Conservation (phyloP, 768 basidiomycete species). For the Phanerochaete carnosa region DNA sequence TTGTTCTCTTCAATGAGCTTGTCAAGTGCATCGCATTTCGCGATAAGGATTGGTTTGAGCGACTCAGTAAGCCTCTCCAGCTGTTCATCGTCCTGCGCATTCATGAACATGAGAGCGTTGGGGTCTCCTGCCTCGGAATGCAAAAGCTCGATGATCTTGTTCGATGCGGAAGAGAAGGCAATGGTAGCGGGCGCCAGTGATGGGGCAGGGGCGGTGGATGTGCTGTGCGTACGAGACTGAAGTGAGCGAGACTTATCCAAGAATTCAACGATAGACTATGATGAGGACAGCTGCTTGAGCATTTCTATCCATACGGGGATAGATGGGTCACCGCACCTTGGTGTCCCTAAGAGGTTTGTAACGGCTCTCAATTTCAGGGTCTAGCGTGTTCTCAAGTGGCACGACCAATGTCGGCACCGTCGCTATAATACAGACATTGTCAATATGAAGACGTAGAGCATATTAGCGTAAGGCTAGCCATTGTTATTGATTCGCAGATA, state of each 20-base stretch:
- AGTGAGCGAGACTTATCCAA: slow-evolving; percentile 79
- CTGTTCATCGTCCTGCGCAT: slow-evolving; percentile 54
- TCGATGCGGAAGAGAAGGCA: slow-evolving; percentile 49
- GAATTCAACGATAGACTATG: slow-evolving; percentile 72
- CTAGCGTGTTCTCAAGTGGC: slow-evolving; percentile 72
- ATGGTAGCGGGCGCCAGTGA: slow-evolving; percentile 78
- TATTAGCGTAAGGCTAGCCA: slow-evolving; percentile 39
- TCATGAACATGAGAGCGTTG: slow-evolving; percentile 51
- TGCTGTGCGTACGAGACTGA: slow-evolving; percentile 64
- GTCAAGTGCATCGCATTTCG: slow-evolving; percentile 47
- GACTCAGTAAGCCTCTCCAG: slow-evolving; percentile 45
- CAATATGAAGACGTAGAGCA: neutral
- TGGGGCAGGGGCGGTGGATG: slow-evolving; percentile 71
- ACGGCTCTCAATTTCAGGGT: slow-evolving; percentile 66
- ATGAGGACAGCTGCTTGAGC: neutral
- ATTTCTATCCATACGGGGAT: slow-evolving; percentile 4
- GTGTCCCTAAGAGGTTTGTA: slow-evolving; percentile 79
- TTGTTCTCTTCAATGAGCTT: slow-evolving; percentile 47
- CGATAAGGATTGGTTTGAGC: slow-evolving; percentile 39
- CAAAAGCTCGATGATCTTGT: slow-evolving; percentile 48
- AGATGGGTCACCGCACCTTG: slow-evolving; percentile 42
- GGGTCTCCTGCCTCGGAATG: slow-evolving; percentile 66
- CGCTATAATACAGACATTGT: slow-evolving; percentile 36
- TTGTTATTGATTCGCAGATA: slow-evolving; percentile 78
- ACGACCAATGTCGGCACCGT: slow-evolving; percentile 83